phyloP scores from a whole-genome alignment of 768 basidiomycete species.

The Chalciporus sphaerocephalus region DNA sequence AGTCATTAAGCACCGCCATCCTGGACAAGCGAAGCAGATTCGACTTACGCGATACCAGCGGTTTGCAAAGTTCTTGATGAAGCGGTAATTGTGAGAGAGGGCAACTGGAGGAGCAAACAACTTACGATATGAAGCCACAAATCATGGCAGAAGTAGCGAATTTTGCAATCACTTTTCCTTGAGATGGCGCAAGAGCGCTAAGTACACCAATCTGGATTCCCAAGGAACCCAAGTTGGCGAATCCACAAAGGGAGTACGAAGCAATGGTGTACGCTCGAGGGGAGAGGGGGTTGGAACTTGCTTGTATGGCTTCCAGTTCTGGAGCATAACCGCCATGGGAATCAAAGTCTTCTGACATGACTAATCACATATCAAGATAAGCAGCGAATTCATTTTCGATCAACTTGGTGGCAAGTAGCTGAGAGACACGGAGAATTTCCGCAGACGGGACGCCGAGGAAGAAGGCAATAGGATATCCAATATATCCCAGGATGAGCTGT shows the following conservation, averaged over 20 bases:
- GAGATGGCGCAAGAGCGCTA: conserved; percentile 62
- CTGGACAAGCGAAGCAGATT: background rate
- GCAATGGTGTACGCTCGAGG: conserved; percentile 77
- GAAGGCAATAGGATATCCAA: conserved; percentile 86
- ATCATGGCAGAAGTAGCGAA: conserved; percentile 67
- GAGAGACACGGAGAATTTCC: conserved; percentile 80
- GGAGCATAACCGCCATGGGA: conserved; percentile 7
- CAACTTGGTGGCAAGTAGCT: conserved; percentile 81
- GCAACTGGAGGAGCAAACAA: background rate
- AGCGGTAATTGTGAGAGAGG: background rate
- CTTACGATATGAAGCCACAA: conserved; percentile 59
- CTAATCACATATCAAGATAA: conserved; percentile 41
- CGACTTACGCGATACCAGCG: conserved; percentile 50
- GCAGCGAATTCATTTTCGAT: conserved; percentile 86
- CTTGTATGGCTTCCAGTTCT: conserved; percentile 44
- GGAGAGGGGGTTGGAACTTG: conserved; percentile 51
- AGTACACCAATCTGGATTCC: conserved; percentile 85
- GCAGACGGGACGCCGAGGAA: conserved; percentile 67
- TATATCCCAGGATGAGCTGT: conserved; percentile 78
- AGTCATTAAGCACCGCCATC: conserved; percentile 15
- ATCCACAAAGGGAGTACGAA: conserved; percentile 86
- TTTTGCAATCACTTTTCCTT: conserved; percentile 64
- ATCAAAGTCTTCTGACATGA: background rate
- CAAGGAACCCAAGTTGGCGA: conserved; percentile 81
- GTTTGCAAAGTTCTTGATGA: conserved; percentile 46